Evolutionary conservation across 768 basidiomycete species (phyloP).

Genomic region (Clitopilus hobsonii): DNA sequence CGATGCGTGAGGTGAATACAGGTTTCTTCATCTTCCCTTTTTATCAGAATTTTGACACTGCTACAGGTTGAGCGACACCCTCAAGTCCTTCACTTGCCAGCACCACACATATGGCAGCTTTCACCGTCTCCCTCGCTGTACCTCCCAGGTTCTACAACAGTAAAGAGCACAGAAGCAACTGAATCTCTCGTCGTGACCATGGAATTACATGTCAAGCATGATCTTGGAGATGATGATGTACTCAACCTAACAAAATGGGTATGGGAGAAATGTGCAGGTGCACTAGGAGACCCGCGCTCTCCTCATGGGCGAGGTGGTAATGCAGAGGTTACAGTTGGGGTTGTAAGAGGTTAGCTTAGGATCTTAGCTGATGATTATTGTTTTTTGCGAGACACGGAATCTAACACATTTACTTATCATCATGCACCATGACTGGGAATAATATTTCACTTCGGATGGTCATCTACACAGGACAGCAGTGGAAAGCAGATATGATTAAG

Average conservation of each 20-base stretch:
- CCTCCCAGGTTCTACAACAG: background rate
- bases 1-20: slow-evolving; percentile 83
- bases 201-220: slow-evolving; percentile 67
- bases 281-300: slow-evolving; percentile 29
- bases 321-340: slow-evolving; percentile 70
- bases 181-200: slow-evolving; percentile 68
- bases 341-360: slow-evolving; percentile 51
- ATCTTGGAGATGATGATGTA: slow-evolving; percentile 67
- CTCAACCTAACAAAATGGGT: slow-evolving; percentile 73
- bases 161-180: background rate
- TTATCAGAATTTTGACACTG: background rate
- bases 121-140: slow-evolving; percentile 22
- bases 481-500: background rate
- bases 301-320: slow-evolving; percentile 17
- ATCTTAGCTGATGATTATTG: background rate
- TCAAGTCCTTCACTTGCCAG: slow-evolving; percentile 74
- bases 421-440: background rate
- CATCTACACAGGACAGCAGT: background rate
- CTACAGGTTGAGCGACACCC: slow-evolving; percentile 78
- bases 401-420: background rate
- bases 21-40: slow-evolving; percentile 13
- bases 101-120: slow-evolving; percentile 89
- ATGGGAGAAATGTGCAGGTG: slow-evolving; percentile 59
- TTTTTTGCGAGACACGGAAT: too few relatives aligned
- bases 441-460: background rate